phyloP scores from a whole-genome alignment of 1,284 basidiomycete species.

The Ustilago trichophora region DNA sequence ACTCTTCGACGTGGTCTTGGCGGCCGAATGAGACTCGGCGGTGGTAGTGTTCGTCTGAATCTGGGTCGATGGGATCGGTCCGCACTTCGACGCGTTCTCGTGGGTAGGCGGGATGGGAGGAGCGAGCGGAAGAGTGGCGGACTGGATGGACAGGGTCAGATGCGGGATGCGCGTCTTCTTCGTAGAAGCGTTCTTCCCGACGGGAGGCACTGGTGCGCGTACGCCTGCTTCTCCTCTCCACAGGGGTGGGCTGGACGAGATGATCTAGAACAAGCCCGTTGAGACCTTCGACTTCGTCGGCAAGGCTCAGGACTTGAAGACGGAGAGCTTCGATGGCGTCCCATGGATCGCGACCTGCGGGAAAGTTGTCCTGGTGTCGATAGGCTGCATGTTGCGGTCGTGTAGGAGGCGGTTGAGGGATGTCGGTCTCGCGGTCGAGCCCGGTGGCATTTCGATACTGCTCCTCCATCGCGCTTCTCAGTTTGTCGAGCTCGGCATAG shows the following conservation, averaged over 20 bases:
- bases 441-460: slow-evolving; percentile 26
- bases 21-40: slow-evolving; percentile 22
- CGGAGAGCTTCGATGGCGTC: slow-evolving; percentile 43
- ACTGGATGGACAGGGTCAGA: slow-evolving; percentile 23
- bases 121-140: too few species aligned
- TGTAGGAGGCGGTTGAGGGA: background rate
- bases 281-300: slow-evolving; percentile 39
- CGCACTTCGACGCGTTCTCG: slow-evolving; percentile 14
- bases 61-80: slow-evolving; percentile 22
- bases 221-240: background rate
- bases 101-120: background rate
- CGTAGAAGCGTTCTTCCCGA: slow-evolving; percentile 3
- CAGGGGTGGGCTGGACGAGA: slow-evolving; percentile 3
- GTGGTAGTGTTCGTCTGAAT: slow-evolving; percentile 15
- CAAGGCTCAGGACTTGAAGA: slow-evolving; percentile 33
- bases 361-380: slow-evolving; percentile 22
- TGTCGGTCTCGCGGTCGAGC: too few species aligned
- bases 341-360: slow-evolving; percentile 35
- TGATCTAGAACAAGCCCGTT: slow-evolving; percentile 41
- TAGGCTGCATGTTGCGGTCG: slow-evolving; percentile 14
- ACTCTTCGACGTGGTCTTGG: slow-evolving; percentile 19
- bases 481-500: slow-evolving; percentile 38
- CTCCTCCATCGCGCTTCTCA: slow-evolving; percentile 40
- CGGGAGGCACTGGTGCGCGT: slow-evolving; percentile 2
- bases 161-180: slow-evolving; percentile 27